Conservation (phyloP, 306 rosid species). For the Castanea crenata region DNA sequence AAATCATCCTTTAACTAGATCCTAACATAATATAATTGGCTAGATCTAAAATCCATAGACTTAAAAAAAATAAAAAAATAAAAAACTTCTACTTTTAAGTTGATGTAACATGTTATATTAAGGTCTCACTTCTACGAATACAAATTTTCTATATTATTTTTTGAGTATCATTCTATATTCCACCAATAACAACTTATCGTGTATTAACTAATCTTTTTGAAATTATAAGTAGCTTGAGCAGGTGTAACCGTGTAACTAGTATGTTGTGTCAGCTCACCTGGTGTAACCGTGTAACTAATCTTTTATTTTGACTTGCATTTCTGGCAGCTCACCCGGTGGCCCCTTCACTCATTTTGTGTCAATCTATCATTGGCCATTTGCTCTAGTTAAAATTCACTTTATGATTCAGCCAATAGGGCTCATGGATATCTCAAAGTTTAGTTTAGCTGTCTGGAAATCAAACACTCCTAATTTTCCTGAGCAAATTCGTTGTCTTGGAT, state of each 20-base stretch:
- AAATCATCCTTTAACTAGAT: no score
- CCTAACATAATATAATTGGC: no score
- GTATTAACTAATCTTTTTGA: constrained; percentile 30
- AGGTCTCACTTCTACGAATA: no score
- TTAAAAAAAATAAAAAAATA: no score
- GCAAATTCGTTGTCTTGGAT: no score
- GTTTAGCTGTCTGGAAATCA: not conserved
- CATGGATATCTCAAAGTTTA: not conserved
- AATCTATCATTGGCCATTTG: constrained; percentile 2
- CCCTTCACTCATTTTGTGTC: constrained; percentile 23
- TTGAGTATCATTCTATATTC: no score
- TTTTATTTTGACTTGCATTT: constrained; percentile 14
- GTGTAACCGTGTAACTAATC: not conserved
- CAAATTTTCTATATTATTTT: no score
- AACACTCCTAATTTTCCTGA: no score
- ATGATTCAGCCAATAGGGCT: not conserved
- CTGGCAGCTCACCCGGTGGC: constrained; percentile 11
- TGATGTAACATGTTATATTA: no score
- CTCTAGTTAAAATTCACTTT: not conserved
- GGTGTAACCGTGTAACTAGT: constrained; percentile 28
- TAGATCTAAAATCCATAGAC: no score
- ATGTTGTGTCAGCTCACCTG: constrained; percentile 9
- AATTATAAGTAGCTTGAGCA: constrained; percentile 20
- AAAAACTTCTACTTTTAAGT: no score
- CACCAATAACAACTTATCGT: no score